Conservation (phyloP, 345 rosid species). For the Cardamine occulta region DNA sequence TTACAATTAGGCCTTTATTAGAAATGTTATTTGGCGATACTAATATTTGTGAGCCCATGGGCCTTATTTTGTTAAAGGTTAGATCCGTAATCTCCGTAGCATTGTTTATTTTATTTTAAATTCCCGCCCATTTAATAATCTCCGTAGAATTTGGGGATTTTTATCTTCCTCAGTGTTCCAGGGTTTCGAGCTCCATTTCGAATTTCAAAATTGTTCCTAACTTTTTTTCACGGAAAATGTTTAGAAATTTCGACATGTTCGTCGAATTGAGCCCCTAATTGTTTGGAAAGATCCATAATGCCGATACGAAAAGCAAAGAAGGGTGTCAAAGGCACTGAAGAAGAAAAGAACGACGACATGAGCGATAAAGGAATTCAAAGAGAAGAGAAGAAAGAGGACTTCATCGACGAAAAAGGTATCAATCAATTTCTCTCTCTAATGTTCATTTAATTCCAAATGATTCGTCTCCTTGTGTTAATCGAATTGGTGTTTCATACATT, state of each 20-base stretch:
- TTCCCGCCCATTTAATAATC: slow-evolving; percentile 16
- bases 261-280: not conserved
- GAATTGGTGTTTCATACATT: not conserved
- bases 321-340: slow-evolving; percentile 33
- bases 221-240: not conserved
- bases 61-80: slow-evolving; percentile 3
- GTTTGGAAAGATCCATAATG: slow-evolving; percentile 24
- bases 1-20: not conserved
- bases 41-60: slow-evolving; percentile 8
- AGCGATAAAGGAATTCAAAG: slow-evolving; percentile 16
- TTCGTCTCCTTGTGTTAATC: not conserved
- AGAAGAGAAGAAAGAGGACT: slow-evolving; percentile 15
- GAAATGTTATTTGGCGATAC: not conserved
- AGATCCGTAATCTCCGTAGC: not conserved
- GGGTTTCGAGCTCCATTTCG: slow-evolving; percentile 27
- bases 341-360: not conserved
- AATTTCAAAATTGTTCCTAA: not conserved
- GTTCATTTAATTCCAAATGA: not conserved
- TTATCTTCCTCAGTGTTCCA: not conserved
- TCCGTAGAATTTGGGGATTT: slow-evolving; percentile 19
- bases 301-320: slow-evolving; percentile 42
- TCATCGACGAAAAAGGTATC: slow-evolving; percentile 40
- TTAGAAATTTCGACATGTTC: not conserved
- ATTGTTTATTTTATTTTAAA: not conserved
- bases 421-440: not conserved